Base-by-base conservation (phyloP, 768 basidiomycete species). In the Amanita thiersii region DNA sequence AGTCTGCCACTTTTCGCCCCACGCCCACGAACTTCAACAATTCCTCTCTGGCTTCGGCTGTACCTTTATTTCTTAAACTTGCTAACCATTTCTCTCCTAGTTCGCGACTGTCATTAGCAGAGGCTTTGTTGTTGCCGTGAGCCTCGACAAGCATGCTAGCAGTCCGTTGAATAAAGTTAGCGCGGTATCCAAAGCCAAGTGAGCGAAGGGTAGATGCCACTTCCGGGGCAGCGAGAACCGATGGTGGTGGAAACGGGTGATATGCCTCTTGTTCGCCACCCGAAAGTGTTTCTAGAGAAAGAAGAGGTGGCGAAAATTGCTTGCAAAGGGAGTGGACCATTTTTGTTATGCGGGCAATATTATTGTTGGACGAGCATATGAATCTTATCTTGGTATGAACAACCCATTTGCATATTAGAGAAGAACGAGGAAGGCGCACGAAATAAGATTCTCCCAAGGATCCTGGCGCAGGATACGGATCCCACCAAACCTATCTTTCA, bases 311-410 rank as follows among this genome's bases (percentile, higher is more conserved):
- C 1, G 91, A 91, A 54, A 80, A 96, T 15, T 84, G 69, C 12
- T 62, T 70, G 57, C 87, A 89, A 10, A 98, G 74, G 14, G 75
- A 72, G 47, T 88, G 83, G 20, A 98, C 80, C 85, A 98, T 92
- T 44, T 85, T 86, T 11, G 89, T 86, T 52, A 99, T 99, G 4
- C 96, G 86, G 4, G 78, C 63, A 38, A 99, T 98, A 52, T 98
- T 92, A 59, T 98, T 98, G 55, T 97, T 97, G 2, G 90, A 88
- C 2, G 92, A 96, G 56, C 94, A 98, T 49, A 99, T 96, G 65
- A 98, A 99, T 6, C 93, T 94, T 36, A 17, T 15, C 2, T 11
- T 9, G 11, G 19, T 42, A 7, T 2, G 44, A 11, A 11, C 34
- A 23, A 14, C 34, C 14, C 17, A 24, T 43, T 7, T 24, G 25